Evolutionary conservation across 495 filamentous ascomycete genomes (phyloP).

Genomic region (Cryomyces minteri): DNA sequence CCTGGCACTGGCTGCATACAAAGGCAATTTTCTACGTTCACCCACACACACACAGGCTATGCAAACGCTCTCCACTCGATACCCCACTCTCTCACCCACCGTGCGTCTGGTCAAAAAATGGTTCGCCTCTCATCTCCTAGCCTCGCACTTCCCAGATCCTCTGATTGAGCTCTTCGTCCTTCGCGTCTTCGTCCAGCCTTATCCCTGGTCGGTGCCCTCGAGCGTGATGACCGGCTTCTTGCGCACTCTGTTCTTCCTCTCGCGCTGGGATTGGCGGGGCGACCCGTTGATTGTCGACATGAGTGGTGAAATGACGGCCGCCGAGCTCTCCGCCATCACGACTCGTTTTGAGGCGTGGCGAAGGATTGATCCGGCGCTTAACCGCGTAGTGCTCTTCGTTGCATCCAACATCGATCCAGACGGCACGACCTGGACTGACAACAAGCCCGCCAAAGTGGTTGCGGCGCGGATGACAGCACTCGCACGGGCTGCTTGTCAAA

Average conservation of each 20-base stretch:
- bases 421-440: slow-evolving; percentile 65
- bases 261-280: slow-evolving; percentile 79
- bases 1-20: slow-evolving; percentile 48
- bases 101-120: slow-evolving; percentile 81
- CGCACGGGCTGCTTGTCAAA: slow-evolving; percentile 48
- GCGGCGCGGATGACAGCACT: slow-evolving; percentile 68
- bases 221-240: slow-evolving; percentile 68
- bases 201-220: slow-evolving; percentile 64
- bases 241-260: slow-evolving; percentile 54
- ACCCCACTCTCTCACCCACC: slow-evolving; percentile 63
- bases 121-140: slow-evolving; percentile 71
- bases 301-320: slow-evolving; percentile 22
- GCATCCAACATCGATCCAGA: slow-evolving; percentile 61
- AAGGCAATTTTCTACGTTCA: slow-evolving; percentile 46
- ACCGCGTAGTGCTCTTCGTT: slow-evolving; percentile 60
- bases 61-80: slow-evolving; percentile 57
- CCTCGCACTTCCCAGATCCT: slow-evolving; percentile 55
- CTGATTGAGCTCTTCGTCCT: slow-evolving; percentile 65
- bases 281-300: slow-evolving; percentile 69
- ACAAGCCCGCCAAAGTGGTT: slow-evolving; percentile 57
- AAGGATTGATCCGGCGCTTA: slow-evolving; percentile 76
- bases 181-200: slow-evolving; percentile 59
- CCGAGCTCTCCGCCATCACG: slow-evolving; percentile 39
- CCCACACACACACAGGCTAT: slow-evolving; percentile 71
- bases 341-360: slow-evolving; percentile 64